phyloP scores from a whole-genome alignment of 345 rosid genomes.

The Hibiscus syriacus region DNA sequence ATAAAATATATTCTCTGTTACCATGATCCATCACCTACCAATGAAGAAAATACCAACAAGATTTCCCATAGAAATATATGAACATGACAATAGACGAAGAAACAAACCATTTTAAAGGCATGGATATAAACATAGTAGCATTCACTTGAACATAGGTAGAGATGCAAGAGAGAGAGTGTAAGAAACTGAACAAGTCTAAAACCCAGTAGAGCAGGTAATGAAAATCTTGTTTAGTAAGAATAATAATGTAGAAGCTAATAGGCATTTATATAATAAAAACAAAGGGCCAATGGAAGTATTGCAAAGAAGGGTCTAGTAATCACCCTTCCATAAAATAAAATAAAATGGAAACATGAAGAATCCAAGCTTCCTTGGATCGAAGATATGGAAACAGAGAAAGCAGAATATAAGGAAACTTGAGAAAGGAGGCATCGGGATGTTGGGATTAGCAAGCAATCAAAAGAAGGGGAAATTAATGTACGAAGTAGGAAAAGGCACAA shows the following conservation, averaged over 20 bases:
- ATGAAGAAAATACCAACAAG: no score
- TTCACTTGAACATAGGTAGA: slow-evolving; percentile 67
- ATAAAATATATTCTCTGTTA: background rate
- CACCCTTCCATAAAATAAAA: slow-evolving; percentile 24
- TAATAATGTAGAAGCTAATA: slow-evolving; percentile 30
- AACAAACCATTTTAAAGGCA: no score
- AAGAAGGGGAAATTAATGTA: no score
- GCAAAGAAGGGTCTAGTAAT: slow-evolving; percentile 45
- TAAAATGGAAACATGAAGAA: slow-evolving; percentile 41
- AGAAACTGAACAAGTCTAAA: slow-evolving; percentile 27
- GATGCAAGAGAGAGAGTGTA: slow-evolving; percentile 37
- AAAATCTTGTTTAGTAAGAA: slow-evolving; percentile 19
- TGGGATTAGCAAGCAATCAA: no score
- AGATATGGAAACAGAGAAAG: slow-evolving; percentile 43
- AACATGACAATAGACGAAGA: background rate
- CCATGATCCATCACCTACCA: no score
- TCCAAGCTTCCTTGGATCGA: slow-evolving; percentile 75
- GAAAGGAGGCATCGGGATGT: slow-evolving; percentile 71
- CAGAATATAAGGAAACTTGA: slow-evolving; percentile 96
- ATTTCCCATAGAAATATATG: background rate
- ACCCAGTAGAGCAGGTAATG: slow-evolving; percentile 22
- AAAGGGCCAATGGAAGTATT: slow-evolving; percentile 32
- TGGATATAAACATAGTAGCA: background rate
- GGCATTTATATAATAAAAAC: slow-evolving; percentile 12
- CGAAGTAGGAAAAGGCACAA: no score